Percentiles rank a stretch among this genome's conserved stretches.
Conservation (phyloP, 768 basidiomycete genomes). For the Sarcodon sp. region DNA sequence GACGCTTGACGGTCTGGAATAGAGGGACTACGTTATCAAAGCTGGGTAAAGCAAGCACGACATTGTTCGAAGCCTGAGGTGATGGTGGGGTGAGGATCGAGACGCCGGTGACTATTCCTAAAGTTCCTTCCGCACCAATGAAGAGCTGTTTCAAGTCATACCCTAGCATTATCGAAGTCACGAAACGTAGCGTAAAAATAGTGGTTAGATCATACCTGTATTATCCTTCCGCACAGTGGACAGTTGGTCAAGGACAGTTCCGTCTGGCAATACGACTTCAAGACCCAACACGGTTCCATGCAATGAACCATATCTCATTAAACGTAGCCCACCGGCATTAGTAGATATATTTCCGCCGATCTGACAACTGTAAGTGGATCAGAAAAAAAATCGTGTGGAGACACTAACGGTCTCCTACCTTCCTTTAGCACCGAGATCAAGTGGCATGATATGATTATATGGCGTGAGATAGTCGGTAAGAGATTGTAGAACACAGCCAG, state of each 20-base stretch:
- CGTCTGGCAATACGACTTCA: conserved; percentile 92
- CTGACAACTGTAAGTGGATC: conserved; percentile 55
- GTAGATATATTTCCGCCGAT: conserved; percentile 97
- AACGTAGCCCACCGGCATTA: conserved; percentile 92
- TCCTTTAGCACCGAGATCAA: conserved; percentile 93
- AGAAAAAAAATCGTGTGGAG: background rate
- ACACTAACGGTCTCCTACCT: conserved; percentile 33
- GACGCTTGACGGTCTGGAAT: conserved; percentile 66
- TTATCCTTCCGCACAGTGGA: conserved; percentile 95
- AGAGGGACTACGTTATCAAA: conserved; percentile 83
- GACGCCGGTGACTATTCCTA: conserved; percentile 90
- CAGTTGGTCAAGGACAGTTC: conserved; percentile 79
- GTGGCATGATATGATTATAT: conserved; percentile 89
- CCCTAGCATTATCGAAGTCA: conserved; percentile 30
- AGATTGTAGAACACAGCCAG: conserved; percentile 85
- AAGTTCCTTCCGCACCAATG: conserved; percentile 94
- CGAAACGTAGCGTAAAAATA: background rate
- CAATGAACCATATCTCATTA: conserved; percentile 88
- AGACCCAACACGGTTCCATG: conserved; percentile 92
- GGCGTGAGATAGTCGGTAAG: conserved; percentile 80
- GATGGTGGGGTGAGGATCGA: conserved; percentile 86
- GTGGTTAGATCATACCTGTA: conserved; percentile 46
- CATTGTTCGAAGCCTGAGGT: conserved; percentile 77
- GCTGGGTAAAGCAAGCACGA: conserved; percentile 78
- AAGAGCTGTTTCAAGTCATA: conserved; percentile 98